Conservation (phyloP, 2,329 filamentous ascomycete species). For the Diaporthe caulivora region DNA sequence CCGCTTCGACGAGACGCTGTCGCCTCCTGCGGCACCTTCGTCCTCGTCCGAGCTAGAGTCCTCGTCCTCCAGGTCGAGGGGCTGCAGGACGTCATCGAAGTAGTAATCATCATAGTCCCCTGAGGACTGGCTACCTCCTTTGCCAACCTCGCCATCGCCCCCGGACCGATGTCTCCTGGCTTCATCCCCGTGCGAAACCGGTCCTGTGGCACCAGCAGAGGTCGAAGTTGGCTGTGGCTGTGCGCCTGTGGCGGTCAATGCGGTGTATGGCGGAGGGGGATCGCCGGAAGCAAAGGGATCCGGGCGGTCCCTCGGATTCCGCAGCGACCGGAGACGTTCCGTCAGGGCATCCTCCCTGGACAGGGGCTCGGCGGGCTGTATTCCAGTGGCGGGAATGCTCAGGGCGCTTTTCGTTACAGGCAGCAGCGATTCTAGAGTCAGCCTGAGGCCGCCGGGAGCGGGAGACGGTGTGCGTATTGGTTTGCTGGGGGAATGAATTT, state of each 20-base stretch:
- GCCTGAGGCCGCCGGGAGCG: slow-evolving; percentile 14
- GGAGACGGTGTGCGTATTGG: neutral
- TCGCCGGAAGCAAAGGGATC: neutral
- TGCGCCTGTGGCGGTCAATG: neutral
- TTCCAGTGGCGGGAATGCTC: slow-evolving; percentile 51
- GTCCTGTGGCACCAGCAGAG: neutral
- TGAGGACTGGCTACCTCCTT: slow-evolving; percentile 13
- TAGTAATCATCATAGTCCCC: slow-evolving; percentile 59
- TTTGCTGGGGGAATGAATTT: too few species aligned
- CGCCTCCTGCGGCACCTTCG: slow-evolving; percentile 44
- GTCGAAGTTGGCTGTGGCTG: slow-evolving; percentile 4
- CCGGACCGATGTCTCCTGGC: slow-evolving; percentile 45
- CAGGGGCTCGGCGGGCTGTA: slow-evolving; percentile 55
- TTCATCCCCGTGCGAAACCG: neutral
- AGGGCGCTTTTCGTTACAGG: slow-evolving; percentile 39
- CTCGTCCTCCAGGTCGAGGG: slow-evolving; percentile 52
- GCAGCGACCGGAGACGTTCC: slow-evolving; percentile 64
- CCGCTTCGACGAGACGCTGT: slow-evolving; percentile 43
- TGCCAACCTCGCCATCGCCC: slow-evolving; percentile 51
- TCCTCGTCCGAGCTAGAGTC: slow-evolving; percentile 29
- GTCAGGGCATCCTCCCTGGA: slow-evolving; percentile 65
- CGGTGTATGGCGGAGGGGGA: slow-evolving; percentile 35
- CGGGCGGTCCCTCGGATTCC: slow-evolving; percentile 51
- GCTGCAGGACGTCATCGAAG: slow-evolving; percentile 64
- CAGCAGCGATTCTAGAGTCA: slow-evolving; percentile 27